phyloP scores from a whole-genome alignment of 352 stramenopile genomes.

The Phytophthora agathidicida region DNA sequence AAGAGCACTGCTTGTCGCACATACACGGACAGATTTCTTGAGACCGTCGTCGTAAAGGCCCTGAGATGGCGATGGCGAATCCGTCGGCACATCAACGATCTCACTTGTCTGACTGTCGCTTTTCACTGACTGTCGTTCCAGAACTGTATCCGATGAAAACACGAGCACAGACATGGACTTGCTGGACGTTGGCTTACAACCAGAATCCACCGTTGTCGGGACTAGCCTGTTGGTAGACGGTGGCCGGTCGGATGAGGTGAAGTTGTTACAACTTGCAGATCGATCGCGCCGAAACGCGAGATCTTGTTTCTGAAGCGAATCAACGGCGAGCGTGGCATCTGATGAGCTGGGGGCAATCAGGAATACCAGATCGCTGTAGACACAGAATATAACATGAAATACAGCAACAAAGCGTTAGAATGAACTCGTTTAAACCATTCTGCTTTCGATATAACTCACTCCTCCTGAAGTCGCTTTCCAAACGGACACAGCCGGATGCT shows the following conservation, averaged over 20 bases:
- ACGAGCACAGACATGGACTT: conserved; percentile 42
- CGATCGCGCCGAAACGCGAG: not conserved
- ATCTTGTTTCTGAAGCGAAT: conserved; percentile 28
- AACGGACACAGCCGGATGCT: conserved; percentile 48
- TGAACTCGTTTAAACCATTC: too few relatives aligned
- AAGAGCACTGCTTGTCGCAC: too few relatives aligned
- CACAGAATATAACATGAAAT: not conserved
- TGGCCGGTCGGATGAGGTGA: not conserved
- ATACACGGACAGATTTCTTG: too few relatives aligned
- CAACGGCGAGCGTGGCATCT: conserved; percentile 45
- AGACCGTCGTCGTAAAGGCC: too few relatives aligned
- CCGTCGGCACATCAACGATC: too few relatives aligned
- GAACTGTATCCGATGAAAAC: conserved; percentile 53
- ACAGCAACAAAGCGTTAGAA: not conserved
- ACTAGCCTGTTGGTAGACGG: not conserved
- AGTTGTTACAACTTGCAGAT: not conserved
- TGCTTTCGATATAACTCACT: conserved; percentile 34
- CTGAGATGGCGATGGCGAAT: not conserved
- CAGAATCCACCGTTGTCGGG: not conserved
- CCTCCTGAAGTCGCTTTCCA: conserved; percentile 39
- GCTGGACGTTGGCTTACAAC: not conserved
- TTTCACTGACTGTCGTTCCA: conserved; percentile 55
- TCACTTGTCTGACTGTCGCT: too few relatives aligned
- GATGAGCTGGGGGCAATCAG: conserved; percentile 53
- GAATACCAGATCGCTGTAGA: conserved; percentile 52